Evolutionary conservation across 768 basidiomycete genomes (phyloP).

Genomic region (Lepiota subincarnata): DNA sequence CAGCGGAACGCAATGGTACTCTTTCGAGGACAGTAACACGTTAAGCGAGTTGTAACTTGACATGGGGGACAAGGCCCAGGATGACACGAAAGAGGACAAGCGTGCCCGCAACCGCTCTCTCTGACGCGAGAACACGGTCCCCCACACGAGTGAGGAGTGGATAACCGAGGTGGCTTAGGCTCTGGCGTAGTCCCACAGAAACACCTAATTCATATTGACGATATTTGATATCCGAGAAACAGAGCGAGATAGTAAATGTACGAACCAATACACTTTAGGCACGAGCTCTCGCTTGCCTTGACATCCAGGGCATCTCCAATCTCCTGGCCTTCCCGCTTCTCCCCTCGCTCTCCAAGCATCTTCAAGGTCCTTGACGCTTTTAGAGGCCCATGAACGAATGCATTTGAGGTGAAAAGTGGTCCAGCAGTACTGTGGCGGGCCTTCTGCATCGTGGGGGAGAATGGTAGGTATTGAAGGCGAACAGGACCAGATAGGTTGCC

Average conservation of each 20-base stretch:
- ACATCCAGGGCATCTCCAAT: slow-evolving; percentile 95
- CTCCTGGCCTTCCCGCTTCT: slow-evolving; percentile 54
- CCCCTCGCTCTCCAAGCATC: slow-evolving; percentile 74
- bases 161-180: slow-evolving; percentile 64
- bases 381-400: slow-evolving; percentile 82
- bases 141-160: slow-evolving; percentile 76
- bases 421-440: slow-evolving; percentile 69
- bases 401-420: slow-evolving; percentile 90
- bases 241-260: background rate
- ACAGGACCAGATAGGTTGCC: slow-evolving; percentile 86
- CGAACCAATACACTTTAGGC: slow-evolving; percentile 64
- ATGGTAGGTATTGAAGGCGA: slow-evolving; percentile 54
- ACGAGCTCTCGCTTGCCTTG: slow-evolving; percentile 70
- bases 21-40: slow-evolving; percentile 75
- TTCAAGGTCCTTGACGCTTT: slow-evolving; percentile 68
- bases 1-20: slow-evolving; percentile 57
- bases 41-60: slow-evolving; percentile 67
- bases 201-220: slow-evolving; percentile 47
- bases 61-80: slow-evolving; percentile 98
- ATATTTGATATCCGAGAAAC: background rate
- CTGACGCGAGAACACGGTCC: slow-evolving; percentile 62
- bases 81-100: slow-evolving; percentile 84
- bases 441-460: slow-evolving; percentile 26
- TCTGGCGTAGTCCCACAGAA: slow-evolving; percentile 78
- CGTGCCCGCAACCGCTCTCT: slow-evolving; percentile 62